Evolutionary conservation across 192 early-diverging fungal species (phyloP), one percentile per base, ranked within the genome.

Genomic region (Coemansia sp.): DNA sequence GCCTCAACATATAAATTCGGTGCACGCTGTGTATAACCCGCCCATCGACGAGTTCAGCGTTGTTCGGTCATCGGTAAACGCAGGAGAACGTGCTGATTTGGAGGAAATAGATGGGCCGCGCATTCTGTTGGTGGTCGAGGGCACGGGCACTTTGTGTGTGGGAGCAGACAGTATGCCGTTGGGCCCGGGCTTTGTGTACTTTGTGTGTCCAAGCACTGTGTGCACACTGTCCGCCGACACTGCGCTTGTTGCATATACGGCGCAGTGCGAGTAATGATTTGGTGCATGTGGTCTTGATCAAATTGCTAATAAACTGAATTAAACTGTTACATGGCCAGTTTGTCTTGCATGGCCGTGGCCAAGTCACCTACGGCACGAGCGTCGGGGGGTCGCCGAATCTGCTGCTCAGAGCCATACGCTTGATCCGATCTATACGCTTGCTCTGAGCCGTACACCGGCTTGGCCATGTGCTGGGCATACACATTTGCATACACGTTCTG

Each of bases 1-100:
- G 8, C 90, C 91, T 0, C 62, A 74, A 19, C 67, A 75, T 0
- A 48, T 59, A 14, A 34, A 7, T 6, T 34, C 31, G 6, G 72
- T 79, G 22, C 86, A 89, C n/a, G 46, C 84, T 4, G 68, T 94
- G 21, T 98, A 98, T 77, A 91, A 97, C 73, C 96, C 96, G 25
- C 96, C 96, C 10, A 97, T 99, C 63, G 91, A 92, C 11, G 97
- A 98, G 71, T 98, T 98, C 69, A 84, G 91, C 3, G 91, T 98
- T 48, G 68, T 90, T 9, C 68, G 85, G 21, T 93, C 92, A 0
- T 65, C 44, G 0, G 67, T 94, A 17, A 58, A 59, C 4, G 62
- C 68, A 8, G 66, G 72, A 4, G 63, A 83, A 20, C 54, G 21
- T 1, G 94, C 91, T 52, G 40, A n/a, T 9, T 64, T 94, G 31